phyloP scores from a whole-genome alignment of 768 basidiomycete species.

The Boletus sp. region DNA sequence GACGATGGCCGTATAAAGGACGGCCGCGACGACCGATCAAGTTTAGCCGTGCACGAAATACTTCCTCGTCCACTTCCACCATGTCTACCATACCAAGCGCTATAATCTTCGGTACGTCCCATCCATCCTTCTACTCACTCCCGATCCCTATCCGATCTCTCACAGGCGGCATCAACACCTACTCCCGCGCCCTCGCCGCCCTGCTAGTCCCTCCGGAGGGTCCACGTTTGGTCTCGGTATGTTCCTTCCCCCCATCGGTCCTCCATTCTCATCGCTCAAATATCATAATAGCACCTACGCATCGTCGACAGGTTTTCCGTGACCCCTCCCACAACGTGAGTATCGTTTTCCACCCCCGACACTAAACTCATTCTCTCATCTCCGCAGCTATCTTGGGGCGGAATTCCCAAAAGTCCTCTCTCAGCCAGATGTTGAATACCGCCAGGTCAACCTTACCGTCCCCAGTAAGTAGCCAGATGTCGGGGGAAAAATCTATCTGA shows the following conservation, averaged over 20 bases:
- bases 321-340: constrained; percentile 70
- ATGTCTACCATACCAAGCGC: constrained; percentile 58
- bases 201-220: constrained; percentile 67
- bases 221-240: constrained; percentile 69
- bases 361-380: constrained; percentile 4
- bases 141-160: constrained; percentile 7
- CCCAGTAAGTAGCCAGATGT: constrained; percentile 45
- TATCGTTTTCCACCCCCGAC: constrained; percentile 13
- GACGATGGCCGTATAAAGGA: constrained; percentile 28
- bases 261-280: constrained; percentile 4
- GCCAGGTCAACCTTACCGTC: constrained; percentile 77
- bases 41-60: neutral
- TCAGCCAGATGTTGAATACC: constrained; percentile 73
- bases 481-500: constrained; percentile 12
- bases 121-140: neutral
- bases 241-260: constrained; percentile 27
- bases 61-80: constrained; percentile 8
- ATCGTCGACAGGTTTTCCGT: constrained; percentile 78
- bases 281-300: constrained; percentile 50
- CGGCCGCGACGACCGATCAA: constrained; percentile 23
- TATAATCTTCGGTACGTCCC: constrained; percentile 70
- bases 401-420: constrained; percentile 71
- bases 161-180: constrained; percentile 79
- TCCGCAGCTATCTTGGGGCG: constrained; percentile 68
- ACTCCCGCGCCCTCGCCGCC: constrained; percentile 67